Evolutionary conservation across 768 basidiomycete genomes (phyloP), one percentile per base, ranked within the genome.

Genomic region (Psilocybe sp.): DNA sequence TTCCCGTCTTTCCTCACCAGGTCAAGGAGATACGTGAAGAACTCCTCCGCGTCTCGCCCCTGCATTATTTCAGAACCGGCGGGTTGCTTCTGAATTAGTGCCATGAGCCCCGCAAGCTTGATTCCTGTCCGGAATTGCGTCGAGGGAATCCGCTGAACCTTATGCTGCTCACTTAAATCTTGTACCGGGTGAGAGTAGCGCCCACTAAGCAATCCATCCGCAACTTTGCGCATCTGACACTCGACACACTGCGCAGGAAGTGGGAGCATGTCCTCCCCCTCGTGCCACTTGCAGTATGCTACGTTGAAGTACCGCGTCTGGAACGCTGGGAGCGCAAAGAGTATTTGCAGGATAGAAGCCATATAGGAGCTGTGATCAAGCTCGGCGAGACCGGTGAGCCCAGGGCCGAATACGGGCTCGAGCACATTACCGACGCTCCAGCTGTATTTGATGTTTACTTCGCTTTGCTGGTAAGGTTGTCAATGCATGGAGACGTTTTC

Each of bases 281-380:
- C 79, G 65, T 97, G 94, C 4, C 55, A 42, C 12, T 56, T 54
- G 2, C 57, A 50, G 14, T 55, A 51, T 7, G 33, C 46, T 5
- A 44, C 19, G 3, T 64, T 57, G 51, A 73, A 69, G 71, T 97
- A 98, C 8, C 89, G 83, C 2, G 72, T 62, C 55, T 83, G 81
- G 75, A 97, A 98, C 0, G 80, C 58, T 0, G 85, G 78, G 2
- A 98, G 78, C 2, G 92, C 74, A 71, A 97, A 96, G 1, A 98
- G 56, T 0, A 83, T 80, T 69, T 98, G 96, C 0, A 98, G 68
- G 10, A 92, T 86, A 0, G 94, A 97, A 1, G 95, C 92, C 85
- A 99, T 96, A 72, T 99, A 99, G 67, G 96, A 99, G 64, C 94
- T 93, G 68, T 98, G 98, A 1, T 96, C 97, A 1, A 99, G 79